Evolutionary conservation across 352 stramenopile genomes (phyloP).

Genomic region (Detonula confervacea): DNA sequence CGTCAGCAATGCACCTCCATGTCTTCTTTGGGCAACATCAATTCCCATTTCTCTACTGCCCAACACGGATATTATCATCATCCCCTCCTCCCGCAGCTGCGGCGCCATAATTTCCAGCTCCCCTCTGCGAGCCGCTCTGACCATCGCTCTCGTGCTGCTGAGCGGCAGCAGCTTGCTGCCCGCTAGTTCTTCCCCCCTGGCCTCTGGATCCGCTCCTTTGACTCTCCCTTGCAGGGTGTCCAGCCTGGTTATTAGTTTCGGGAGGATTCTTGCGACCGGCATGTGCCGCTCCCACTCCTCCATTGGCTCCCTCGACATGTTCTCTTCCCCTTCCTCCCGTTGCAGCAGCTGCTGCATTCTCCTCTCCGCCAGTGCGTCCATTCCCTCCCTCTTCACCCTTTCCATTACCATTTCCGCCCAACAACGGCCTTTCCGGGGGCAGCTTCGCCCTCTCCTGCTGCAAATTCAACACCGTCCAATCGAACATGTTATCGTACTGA

Average conservation of each 20-base stretch:
- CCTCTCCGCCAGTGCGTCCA: conserved; percentile 15
- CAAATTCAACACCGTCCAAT: conserved; percentile 96
- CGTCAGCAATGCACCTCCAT: too few species aligned
- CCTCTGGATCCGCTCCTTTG: conserved; percentile 49
- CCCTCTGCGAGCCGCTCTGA: conserved; percentile 35
- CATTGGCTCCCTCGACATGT: conserved; percentile 14
- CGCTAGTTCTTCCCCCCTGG: conserved; percentile 26
- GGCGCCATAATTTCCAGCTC: conserved; percentile 4
- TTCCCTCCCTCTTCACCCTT: conserved; percentile 24
- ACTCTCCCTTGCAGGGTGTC: conserved; percentile 24
- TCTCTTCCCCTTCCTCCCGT: conserved; percentile 3
- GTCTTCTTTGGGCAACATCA: background rate
- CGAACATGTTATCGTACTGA: conserved; percentile 99
- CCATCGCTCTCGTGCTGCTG: conserved; percentile 36
- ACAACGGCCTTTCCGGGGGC: conserved; percentile 74
- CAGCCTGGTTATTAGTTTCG: conserved; percentile 30
- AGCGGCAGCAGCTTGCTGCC: background rate
- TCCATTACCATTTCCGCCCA: conserved; percentile 6
- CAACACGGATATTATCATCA: conserved; percentile 37
- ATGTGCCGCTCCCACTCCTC: conserved; percentile 15
- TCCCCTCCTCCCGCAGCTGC: conserved; percentile 24
- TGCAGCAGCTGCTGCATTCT: background rate
- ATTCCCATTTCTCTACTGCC: too few species aligned
- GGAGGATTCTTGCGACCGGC: conserved; percentile 41
- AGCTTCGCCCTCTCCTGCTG: conserved; percentile 83